Conservation (phyloP, 2,329 filamentous ascomycete genomes). For the Trichoderma atroviride region DNA sequence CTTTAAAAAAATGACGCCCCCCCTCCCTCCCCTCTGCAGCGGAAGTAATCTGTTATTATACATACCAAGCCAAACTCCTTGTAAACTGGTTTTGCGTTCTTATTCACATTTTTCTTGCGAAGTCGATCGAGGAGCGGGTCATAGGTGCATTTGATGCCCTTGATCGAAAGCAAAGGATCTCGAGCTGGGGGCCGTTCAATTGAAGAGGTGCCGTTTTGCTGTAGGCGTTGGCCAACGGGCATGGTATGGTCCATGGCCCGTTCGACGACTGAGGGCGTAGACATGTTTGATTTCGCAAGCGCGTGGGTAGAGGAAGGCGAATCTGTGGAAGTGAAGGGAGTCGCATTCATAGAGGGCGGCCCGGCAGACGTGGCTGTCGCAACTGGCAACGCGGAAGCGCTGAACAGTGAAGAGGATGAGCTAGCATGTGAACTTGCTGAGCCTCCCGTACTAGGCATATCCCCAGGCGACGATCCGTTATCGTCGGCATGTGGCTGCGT, state of each 20-base stretch:
- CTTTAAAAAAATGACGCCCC: constrained; percentile 63
- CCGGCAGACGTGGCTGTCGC: constrained; percentile 48
- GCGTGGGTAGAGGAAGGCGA: constrained; percentile 55
- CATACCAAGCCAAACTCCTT: constrained; percentile 68
- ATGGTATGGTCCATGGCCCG: constrained; percentile 34
- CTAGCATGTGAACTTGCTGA: constrained; percentile 74
- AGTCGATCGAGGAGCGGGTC: constrained; percentile 60
- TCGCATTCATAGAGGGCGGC: constrained; percentile 43
- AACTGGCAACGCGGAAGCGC: constrained; percentile 49
- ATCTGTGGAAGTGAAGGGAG: constrained; percentile 42
- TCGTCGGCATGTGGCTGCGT: constrained; percentile 50
- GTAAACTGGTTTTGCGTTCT: constrained; percentile 62
- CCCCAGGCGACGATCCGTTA: constrained; percentile 61
- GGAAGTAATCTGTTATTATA: constrained; percentile 51
- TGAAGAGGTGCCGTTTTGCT: constrained; percentile 40
- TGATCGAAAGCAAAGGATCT: constrained; percentile 56
- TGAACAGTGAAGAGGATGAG: constrained; percentile 72
- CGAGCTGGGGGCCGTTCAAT: constrained; percentile 56
- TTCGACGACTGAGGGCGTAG: constrained; percentile 54
- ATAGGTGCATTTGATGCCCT: constrained; percentile 63
- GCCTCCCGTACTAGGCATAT: constrained; percentile 70
- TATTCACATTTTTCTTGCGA: constrained; percentile 55
- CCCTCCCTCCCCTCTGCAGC: constrained; percentile 39
- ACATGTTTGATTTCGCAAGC: constrained; percentile 57
- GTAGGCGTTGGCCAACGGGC: constrained; percentile 37